phyloP scores from a whole-genome alignment of 1,284 basidiomycete genomes.

The Taiwanofungus camphoratus region DNA sequence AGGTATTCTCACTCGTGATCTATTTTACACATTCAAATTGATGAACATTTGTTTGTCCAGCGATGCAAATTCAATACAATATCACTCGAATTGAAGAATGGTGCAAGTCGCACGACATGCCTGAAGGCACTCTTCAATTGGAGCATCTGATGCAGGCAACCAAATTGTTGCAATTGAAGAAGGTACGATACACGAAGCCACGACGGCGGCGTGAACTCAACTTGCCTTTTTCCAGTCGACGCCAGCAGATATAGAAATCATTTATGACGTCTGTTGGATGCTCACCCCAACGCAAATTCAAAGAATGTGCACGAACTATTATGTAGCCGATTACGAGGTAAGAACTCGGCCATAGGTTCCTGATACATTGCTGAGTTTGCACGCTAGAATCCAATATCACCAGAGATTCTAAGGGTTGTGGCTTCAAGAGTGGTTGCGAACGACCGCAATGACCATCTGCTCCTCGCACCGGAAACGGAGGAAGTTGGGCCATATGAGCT shows the following conservation, averaged over 20 bases:
- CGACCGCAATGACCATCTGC: conserved; percentile 91
- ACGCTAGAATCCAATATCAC: conserved; percentile 85
- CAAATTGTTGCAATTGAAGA: conserved; percentile 97
- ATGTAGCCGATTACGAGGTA: conserved; percentile 97
- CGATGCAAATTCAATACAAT: conserved; percentile 99
- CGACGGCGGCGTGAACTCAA: conserved; percentile 14
- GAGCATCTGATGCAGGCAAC: conserved; percentile 99
- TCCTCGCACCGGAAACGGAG: conserved; percentile 91
- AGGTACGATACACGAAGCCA: conserved; percentile 83
- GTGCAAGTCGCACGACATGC: conserved; percentile 99
- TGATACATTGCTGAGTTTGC: conserved; percentile 9
- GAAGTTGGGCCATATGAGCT: conserved; percentile 92
- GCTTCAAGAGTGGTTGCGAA: conserved; percentile 91
- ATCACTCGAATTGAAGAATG: conserved; percentile 97
- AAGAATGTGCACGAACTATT: conserved; percentile 97
- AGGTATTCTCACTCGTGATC: conserved; percentile 42
- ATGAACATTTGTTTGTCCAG: conserved; percentile 35
- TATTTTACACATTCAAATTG: neutral
- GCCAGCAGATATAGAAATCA: conserved; percentile 93
- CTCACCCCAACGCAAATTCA: conserved; percentile 99
- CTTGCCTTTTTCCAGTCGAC: conserved; percentile 55
- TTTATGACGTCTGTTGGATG: conserved; percentile 99
- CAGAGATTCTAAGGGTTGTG: conserved; percentile 94
- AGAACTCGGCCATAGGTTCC: conserved; percentile 13
- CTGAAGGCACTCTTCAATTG: conserved; percentile 94